Evolutionary conservation across 2,329 filamentous ascomycete genomes (phyloP), one percentile per base, ranked within the genome.

Genomic region (Pseudogymnoascus pannorum): DNA sequence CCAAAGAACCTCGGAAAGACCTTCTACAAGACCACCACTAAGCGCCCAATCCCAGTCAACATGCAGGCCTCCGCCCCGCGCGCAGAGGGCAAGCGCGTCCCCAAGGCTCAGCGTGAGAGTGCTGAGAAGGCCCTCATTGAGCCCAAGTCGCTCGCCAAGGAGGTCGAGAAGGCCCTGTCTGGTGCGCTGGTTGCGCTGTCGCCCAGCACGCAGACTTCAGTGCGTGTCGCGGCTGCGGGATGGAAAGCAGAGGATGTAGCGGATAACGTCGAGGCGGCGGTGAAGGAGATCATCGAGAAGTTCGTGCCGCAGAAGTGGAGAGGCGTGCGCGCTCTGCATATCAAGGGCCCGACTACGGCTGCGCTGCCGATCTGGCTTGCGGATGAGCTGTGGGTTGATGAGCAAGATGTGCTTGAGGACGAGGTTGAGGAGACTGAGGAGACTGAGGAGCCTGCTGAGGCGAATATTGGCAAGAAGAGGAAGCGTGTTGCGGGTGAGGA

Each of bases 291-390:
- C 69, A 85, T 92, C 5, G 86, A 89, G 64, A 92, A 89, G 74
- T 89, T 88, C 72, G 85, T 97, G 51, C 85, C 92, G 16, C 87
- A 93, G 73, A 87, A 92, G 70, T 97, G 92, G 92, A 85, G 84
- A 70, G 94, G 93, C 73, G 82, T 97, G 65, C 87, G 87, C 74
- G 84, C 85, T 65, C 78, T 99, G 64, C 92, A 96, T 75, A 81
- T 99, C 79, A 99, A 97, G 81, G 91, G 91, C 2, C 88, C 91
- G 26, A 86, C 90, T 71, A 96, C 93, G 4, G 88, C 87, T 64
- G 89, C 93, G 7, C 81, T 99, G 70, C 94, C 94, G n/a, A 87
- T 99, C 72, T 99, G 92, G 90, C 78, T 96, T 72, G 89, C 93
- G 4, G 88, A 92, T 68, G 92, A 97, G 80, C 80, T 99, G 66